phyloP scores from a whole-genome alignment of 441 rosid species.

The Melastoma candidum region DNA sequence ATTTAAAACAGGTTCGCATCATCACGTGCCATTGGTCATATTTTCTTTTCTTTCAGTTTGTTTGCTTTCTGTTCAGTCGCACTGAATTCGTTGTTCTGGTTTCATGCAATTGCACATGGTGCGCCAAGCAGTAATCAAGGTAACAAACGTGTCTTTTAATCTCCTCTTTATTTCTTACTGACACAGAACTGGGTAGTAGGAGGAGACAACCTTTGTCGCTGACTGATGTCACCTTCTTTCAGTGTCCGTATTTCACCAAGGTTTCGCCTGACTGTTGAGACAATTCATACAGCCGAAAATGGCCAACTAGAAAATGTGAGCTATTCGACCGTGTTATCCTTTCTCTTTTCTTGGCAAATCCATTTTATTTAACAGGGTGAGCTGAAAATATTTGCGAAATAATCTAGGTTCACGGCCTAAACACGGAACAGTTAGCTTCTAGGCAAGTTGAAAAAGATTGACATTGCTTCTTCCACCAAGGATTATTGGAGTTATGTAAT shows the following conservation, averaged over 20 bases:
- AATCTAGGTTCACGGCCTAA: constrained; percentile 45
- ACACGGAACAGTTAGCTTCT: constrained; percentile 37
- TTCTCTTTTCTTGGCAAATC: constrained; percentile 1
- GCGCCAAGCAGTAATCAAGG: constrained; percentile 45
- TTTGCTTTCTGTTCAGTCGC: constrained; percentile 1
- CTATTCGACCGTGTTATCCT: constrained; percentile 2
- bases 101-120: constrained; percentile 14
- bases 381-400: constrained; percentile 12
- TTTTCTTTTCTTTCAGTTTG: background rate
- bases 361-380: constrained; percentile 4
- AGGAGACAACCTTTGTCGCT: constrained; percentile 3
- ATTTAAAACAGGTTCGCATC: constrained; percentile 51
- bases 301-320: constrained; percentile 57
- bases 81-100: constrained; percentile 18
- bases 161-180: background rate
- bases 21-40: background rate
- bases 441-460: constrained; percentile 48
- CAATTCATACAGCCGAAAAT: constrained; percentile 45
- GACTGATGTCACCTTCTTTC: constrained; percentile 18
- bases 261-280: constrained; percentile 50
- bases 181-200: background rate
- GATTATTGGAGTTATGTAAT: constrained; percentile 61
- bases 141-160: constrained; percentile 15
- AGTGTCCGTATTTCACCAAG: constrained; percentile 66
- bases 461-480: constrained; percentile 43